Evolutionary conservation across 2,329 filamentous ascomycete genomes (phyloP).

Genomic region (Fusarium anthophilum): DNA sequence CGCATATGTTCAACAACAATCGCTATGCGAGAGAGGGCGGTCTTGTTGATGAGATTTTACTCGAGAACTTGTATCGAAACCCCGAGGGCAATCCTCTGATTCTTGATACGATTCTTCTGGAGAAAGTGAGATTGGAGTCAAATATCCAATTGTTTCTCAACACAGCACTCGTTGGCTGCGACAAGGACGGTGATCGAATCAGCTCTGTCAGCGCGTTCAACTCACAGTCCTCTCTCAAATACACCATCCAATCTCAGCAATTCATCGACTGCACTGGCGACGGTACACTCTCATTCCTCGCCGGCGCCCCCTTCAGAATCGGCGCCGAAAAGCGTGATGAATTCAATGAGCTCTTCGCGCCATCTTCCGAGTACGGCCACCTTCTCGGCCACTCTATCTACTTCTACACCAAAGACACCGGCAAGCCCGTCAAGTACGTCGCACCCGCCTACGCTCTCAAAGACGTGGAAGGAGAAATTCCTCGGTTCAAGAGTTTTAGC

Average conservation of each 20-base stretch:
- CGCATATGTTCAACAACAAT: constrained; percentile 17
- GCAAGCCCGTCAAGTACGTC: constrained; percentile 7
- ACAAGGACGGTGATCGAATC: background rate
- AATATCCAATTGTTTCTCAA: constrained; percentile 3
- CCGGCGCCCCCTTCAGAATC: constrained; percentile 9
- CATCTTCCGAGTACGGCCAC: constrained; percentile 11
- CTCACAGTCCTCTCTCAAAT: constrained; percentile 1
- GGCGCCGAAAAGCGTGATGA: constrained; percentile 18
- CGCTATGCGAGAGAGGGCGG: constrained; percentile 18
- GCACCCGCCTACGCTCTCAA: constrained; percentile 11
- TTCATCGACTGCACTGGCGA: constrained; percentile 21
- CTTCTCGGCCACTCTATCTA: constrained; percentile 19
- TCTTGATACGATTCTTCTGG: background rate
- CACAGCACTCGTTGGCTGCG: background rate
- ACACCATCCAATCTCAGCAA: background rate
- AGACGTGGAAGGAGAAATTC: constrained; percentile 2
- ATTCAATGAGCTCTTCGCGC: constrained; percentile 6
- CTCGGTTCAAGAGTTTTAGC: constrained; percentile 15
- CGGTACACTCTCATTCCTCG: constrained; percentile 11
- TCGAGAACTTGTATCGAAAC: constrained; percentile 6
- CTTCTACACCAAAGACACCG: constrained; percentile 15
- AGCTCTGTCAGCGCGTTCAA: constrained; percentile 4
- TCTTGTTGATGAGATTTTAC: constrained; percentile 14
- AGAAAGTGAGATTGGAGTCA: constrained; percentile 1
- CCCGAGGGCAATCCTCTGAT: constrained; percentile 12